Conservation (phyloP, 2,329 filamentous ascomycete genomes). For the Botryotinia convoluta region DNA sequence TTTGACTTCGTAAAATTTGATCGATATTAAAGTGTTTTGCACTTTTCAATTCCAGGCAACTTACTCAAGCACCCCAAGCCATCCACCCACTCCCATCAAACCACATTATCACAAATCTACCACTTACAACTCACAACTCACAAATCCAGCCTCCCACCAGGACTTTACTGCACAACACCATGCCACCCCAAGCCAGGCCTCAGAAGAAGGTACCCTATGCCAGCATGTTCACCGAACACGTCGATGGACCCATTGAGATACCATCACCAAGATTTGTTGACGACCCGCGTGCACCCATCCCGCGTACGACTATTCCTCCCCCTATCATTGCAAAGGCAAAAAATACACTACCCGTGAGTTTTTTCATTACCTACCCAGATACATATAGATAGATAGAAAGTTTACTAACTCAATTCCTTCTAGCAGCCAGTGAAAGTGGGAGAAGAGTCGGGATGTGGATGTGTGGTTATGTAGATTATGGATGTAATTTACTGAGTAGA, state of each 20-base stretch:
- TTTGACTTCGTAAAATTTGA: too few relatives aligned
- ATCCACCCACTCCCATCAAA: not conserved
- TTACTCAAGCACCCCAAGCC: not conserved
- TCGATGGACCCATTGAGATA: not conserved
- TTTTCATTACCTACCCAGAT: too few relatives aligned
- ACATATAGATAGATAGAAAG: too few relatives aligned
- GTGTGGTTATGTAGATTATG: not conserved
- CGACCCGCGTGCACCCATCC: too few relatives aligned
- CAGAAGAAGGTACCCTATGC: rapidly evolving
- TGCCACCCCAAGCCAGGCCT: not conserved
- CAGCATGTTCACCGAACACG: not conserved
- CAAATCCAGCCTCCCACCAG: too few relatives aligned
- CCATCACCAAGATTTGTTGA: too few relatives aligned
- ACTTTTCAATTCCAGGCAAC: not conserved
- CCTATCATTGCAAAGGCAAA: too few relatives aligned
- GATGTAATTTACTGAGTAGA: not conserved
- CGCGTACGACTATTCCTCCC: too few relatives aligned
- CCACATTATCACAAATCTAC: not conserved
- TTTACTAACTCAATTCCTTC: not conserved
- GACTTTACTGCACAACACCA: too few relatives aligned
- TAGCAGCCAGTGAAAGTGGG: not conserved
- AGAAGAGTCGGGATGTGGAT: not conserved
- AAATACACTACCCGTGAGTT: too few relatives aligned
- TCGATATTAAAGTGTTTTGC: rapidly evolving
- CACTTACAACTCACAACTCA: not conserved